Evolutionary conservation across 331 rosid species (phyloP), one percentile per base, ranked within the genome.

Genomic region (Quercus lobata): DNA sequence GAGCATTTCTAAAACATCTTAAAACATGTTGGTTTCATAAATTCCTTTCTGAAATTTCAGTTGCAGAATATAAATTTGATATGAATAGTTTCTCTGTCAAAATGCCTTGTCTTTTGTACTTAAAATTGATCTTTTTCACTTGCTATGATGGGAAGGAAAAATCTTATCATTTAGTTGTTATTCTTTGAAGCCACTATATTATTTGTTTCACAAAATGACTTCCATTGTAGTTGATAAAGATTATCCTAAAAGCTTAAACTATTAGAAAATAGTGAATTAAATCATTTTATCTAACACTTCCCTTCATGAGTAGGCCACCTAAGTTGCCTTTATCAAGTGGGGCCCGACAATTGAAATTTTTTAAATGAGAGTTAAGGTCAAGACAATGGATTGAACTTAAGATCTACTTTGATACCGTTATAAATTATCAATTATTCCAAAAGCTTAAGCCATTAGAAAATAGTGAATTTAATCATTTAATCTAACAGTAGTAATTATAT

Each of bases 321-420:
- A 41, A 41, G 12, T 41, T 8, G 46, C 46, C 46, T 41, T 41
- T 41, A 8, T 41, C 1, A 41, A 41, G 12, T 41, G 12, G 11
- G 46, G 46, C 4, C 46, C 3, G 1, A 41, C 46, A 2, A 41
- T 0, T 11, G 3, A 41, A 41, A 41, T 41, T 41, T 41, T 8
- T 41, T 41, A 41, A 8, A 41, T 41, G 46, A 41, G 46, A 41
- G 46, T 11, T 8, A 8, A 41, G 12, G 46, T 41, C 1, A 1
- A 41, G 46, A 41, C 12, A 41, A 8, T 8, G 3, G 12, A 41
- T 2, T 41, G 46, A 8, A 41, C 1, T 0, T 3, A 0, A 1
- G 0, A 41, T 41, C 3, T 41, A 0, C 1, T 41, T 0, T 41
- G 1, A 41, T 41, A 41, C 46, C 0, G 1, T 41, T 0, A 41